These are phyloP conservation scores for Saccharomycopsis sp. DNA, from an alignment of 805 yeast genomes.

Conservation along the genomic window DNA sequence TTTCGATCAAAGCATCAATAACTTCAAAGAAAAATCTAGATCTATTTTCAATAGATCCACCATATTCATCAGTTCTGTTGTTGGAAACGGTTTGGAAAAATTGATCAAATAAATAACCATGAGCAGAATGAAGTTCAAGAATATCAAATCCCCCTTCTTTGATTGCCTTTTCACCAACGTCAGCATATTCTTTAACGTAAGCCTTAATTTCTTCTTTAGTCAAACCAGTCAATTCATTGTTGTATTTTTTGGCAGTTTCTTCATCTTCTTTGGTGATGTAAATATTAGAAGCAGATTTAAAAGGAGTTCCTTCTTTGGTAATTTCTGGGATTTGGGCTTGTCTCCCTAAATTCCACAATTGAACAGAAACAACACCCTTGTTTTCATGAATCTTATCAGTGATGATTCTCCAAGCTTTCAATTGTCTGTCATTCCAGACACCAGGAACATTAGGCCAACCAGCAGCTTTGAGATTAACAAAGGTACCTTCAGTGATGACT, in stretches of 20 bases:
- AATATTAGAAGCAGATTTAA: constrained; percentile 29
- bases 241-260: constrained; percentile 26
- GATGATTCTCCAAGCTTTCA: constrained; percentile 38
- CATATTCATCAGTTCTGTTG: constrained; percentile 50
- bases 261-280: constrained; percentile 28
- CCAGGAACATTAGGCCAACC: constrained; percentile 36
- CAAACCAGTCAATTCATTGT: constrained; percentile 27
- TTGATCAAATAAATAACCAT: constrained; percentile 44
- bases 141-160: constrained; percentile 44
- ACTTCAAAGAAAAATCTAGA: constrained; percentile 38
- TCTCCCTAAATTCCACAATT: constrained; percentile 44
- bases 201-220: constrained; percentile 31
- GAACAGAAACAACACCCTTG: constrained; percentile 34
- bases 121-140: constrained; percentile 53
- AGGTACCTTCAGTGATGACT: constrained; percentile 50
- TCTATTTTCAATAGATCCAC: constrained; percentile 53
- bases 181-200: constrained; percentile 32
- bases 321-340: constrained; percentile 31
- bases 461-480: constrained; percentile 33
- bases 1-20: constrained; percentile 35
- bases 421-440: constrained; percentile 38
- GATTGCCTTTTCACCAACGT: constrained; percentile 40
- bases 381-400: constrained; percentile 40
- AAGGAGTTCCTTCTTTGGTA: constrained; percentile 27
- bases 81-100: constrained; percentile 39